Base-by-base conservation (phyloP, 805 yeast species). In the Blastobotrys robertii region DNA sequence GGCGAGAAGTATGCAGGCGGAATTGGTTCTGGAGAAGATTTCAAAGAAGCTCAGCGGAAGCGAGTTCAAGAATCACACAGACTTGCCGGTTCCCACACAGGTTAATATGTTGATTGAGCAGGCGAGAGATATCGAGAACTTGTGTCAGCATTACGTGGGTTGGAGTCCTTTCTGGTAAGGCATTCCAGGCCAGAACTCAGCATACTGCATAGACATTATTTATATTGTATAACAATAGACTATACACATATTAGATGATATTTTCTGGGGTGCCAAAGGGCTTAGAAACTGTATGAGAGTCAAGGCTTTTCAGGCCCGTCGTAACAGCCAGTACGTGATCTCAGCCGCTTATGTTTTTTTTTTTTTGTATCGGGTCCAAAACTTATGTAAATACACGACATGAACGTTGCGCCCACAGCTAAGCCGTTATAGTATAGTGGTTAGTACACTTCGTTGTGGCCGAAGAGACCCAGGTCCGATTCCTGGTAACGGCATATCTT, bases 131-230 rank as follows among this genome's bases (percentile, higher is more conserved):
- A 94, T 90, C 28, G 97, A 92, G 59, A 92, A 92, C 55, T 66
- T 92, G 43, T 92, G 97, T 57, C 97, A 87, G 63, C 98, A 90
- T 63, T 92, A 84, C 59, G 83, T 92, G 48, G 99, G 99, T 13
- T 92, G 99, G 99, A 92, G 99, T 65, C 84, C 97, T 1, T 92
- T 90, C 75, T 92, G 98, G 97, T 90, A 56, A 61, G n/a, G n/a
- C n/a, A n/a, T n/a, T n/a, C n/a, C n/a, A n/a, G n/a, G n/a, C n/a
- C n/a, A n/a, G n/a, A n/a, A n/a, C n/a, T n/a, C 25, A 19, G 25
- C 25, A 19, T 19, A 19, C 25, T 19, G 25, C 25, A 19, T 19
- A 19, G 25, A 19, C 25, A 19, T 19, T 19, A 19, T 19, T 19
- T 19, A 19, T 19, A 19, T 6, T 19, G 25, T 19, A 19, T 19